phyloP scores from a whole-genome alignment of 805 yeast species.

The Candida khao-thaluensis region DNA sequence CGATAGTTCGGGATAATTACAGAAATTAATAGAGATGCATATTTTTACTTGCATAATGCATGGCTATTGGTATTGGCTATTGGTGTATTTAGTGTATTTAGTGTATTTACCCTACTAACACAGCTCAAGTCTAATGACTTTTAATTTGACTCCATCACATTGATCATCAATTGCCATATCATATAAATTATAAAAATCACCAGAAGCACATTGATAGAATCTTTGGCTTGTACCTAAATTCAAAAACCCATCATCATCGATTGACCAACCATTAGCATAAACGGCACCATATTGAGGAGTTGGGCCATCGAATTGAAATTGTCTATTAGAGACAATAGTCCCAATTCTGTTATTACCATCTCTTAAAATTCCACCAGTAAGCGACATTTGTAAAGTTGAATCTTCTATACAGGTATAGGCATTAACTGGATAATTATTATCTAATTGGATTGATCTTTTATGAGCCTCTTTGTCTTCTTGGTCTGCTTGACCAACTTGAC shows the following conservation, averaged over 20 bases:
- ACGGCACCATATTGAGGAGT: slow-evolving; percentile 38
- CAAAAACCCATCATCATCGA: slow-evolving; percentile 28
- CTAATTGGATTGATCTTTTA: background rate
- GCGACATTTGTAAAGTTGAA: slow-evolving; percentile 27
- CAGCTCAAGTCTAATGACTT: slow-evolving; percentile 35
- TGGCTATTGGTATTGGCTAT: no score
- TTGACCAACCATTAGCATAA: slow-evolving; percentile 41
- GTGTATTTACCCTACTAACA: no score
- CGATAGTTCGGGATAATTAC: no score
- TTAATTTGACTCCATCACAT: slow-evolving; percentile 37
- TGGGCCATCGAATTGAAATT: slow-evolving; percentile 44
- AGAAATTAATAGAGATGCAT: no score
- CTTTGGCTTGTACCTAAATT: slow-evolving; percentile 30
- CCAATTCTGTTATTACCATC: slow-evolving; percentile 36
- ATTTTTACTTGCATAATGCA: no score
- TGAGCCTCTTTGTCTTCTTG: background rate
- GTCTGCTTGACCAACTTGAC: background rate
- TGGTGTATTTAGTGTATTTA: no score
- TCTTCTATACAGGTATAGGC: slow-evolving; percentile 29
- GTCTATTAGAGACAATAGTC: slow-evolving; percentile 36
- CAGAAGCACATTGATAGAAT: slow-evolving; percentile 42
- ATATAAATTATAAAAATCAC: slow-evolving; percentile 39
- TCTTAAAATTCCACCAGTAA: slow-evolving; percentile 29
- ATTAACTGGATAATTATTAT: slow-evolving; percentile 18
- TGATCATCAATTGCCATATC: slow-evolving; percentile 32